Conservation (phyloP, 352 stramenopile species). For the Plasmopara muralis region DNA sequence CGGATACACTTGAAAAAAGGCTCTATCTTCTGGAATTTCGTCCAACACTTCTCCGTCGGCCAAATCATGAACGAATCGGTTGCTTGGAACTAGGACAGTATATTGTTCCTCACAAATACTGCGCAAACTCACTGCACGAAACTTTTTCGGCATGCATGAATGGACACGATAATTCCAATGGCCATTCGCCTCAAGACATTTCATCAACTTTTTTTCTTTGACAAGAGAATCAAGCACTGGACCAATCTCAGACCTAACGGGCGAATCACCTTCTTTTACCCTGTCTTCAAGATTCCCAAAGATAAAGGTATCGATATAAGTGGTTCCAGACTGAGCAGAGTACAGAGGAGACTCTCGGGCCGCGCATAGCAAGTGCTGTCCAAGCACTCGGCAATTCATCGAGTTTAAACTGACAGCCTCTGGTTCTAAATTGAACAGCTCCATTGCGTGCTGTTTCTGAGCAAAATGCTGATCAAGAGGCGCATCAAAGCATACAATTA, state of each 20-base stretch:
- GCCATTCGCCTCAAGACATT: conserved; percentile 21
- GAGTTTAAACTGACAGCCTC: conserved; percentile 83
- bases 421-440: conserved; percentile 64
- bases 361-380: conserved; percentile 92
- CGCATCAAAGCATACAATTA: conserved; percentile 94
- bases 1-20: conserved; percentile 90
- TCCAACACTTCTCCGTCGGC: conserved; percentile 57
- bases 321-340: conserved; percentile 42
- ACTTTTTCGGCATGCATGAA: conserved; percentile 52
- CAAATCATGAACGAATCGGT: conserved; percentile 27
- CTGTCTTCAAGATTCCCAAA: conserved; percentile 28
- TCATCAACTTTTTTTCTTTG: conserved; percentile 41
- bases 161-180: conserved; percentile 44
- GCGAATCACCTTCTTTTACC: neutral
- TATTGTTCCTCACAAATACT: conserved; percentile 66
- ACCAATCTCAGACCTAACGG: conserved; percentile 7
- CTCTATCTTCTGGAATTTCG: conserved; percentile 72
- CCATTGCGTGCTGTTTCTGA: conserved; percentile 31
- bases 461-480: conserved; percentile 92
- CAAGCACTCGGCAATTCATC: conserved; percentile 81
- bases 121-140: conserved; percentile 51
- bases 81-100: conserved; percentile 52
- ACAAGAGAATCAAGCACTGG: conserved; percentile 24
- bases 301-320: conserved; percentile 59
- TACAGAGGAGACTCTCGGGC: conserved; percentile 89